Base-by-base conservation (phyloP, 148 eudicot genomes). In the Polygonum aviculare region DNA sequence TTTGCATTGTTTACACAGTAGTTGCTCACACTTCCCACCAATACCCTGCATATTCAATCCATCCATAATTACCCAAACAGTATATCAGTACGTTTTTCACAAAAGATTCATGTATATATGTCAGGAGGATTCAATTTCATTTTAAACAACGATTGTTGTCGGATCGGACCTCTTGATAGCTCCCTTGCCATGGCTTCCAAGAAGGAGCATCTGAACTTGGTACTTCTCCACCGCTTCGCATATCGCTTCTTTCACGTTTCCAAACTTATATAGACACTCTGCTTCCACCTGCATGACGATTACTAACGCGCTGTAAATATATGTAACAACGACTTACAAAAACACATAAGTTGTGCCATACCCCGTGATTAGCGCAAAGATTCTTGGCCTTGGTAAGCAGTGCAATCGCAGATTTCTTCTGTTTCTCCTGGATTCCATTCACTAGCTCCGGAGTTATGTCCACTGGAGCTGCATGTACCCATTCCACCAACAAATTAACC, bases 161-260 rank as follows among this genome's bases (percentile, higher is more conserved):
- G n/a, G n/a, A n/a, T 44, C 47, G 47, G 31, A 89, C 97, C 93
- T 85, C 79, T 80, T 73, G 15, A 89, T 9, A 72, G 82, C 86
- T 76, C 87, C 87, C 14, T 84, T 80, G 38, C 91, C 75, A 76
- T 91, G 89, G 77, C 83, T 89, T 47, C 97, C 97, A 44, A 91
- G 19, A 0, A 91, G 85, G 72, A 91, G 97, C 73, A 91, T 74
- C 26, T 76, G 44, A 41, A 87, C 74, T 33, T 83, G 57, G 15
- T 38, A 72, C 76, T 88, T 88, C 33, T 91, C 83, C n/a, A 85
- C 89, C 5, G 90, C 86, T 72, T 84, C 86, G 79, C 91, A 89
- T 72, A 89, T 88, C n/a, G 80, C 81, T 49, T 82, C 90, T 78
- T 83, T 86, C 0, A 93, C 90, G 77, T 89, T 85, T 16, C 97